Evolutionary conservation across 1,284 basidiomycete genomes (phyloP).

Genomic region (Tranzscheliella williamsii): DNA sequence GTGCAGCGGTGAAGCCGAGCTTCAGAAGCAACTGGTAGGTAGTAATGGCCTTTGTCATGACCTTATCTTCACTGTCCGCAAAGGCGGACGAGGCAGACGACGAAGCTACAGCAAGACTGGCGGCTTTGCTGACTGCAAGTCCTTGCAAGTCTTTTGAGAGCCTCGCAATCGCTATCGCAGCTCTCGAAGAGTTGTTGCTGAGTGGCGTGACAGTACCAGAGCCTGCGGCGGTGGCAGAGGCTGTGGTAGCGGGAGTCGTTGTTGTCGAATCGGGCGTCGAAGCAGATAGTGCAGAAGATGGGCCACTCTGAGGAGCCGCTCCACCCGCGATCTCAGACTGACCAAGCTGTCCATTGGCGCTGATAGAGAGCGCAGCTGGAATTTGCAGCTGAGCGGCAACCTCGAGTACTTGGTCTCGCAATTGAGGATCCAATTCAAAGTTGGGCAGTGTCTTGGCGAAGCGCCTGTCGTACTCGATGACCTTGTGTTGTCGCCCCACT

Average conservation of each 20-base stretch:
- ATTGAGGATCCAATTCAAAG: slow-evolving; percentile 70
- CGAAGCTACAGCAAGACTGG: slow-evolving; percentile 2
- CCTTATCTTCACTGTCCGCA: slow-evolving; percentile 64
- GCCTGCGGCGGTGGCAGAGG: slow-evolving; percentile 3
- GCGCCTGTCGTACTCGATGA: slow-evolving; percentile 81
- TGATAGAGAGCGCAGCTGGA: slow-evolving; percentile 60
- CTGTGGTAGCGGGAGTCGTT: slow-evolving; percentile 10
- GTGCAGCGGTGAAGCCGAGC: slow-evolving; percentile 76
- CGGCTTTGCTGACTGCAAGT: slow-evolving; percentile 9
- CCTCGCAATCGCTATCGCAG: slow-evolving; percentile 31
- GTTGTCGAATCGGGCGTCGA: slow-evolving; percentile 4
- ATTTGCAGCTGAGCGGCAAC: slow-evolving; percentile 63
- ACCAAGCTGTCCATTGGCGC: background rate
- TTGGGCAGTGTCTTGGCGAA: slow-evolving; percentile 71
- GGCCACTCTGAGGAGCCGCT: background rate
- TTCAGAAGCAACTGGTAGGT: slow-evolving; percentile 81
- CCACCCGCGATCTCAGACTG: background rate
- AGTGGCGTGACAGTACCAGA: slow-evolving; percentile 32
- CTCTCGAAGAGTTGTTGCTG: slow-evolving; percentile 20
- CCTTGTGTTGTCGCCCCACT: slow-evolving; percentile 71
- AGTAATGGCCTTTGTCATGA: slow-evolving; percentile 72
- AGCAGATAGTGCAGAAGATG: slow-evolving; percentile 1
- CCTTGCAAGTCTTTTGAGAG: slow-evolving; percentile 32
- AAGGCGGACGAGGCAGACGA: slow-evolving; percentile 13
- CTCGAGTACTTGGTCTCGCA: slow-evolving; percentile 70